Evolutionary conservation across 2,329 filamentous ascomycete genomes (phyloP).

Genomic region (Sporothrix euskadiensis): DNA sequence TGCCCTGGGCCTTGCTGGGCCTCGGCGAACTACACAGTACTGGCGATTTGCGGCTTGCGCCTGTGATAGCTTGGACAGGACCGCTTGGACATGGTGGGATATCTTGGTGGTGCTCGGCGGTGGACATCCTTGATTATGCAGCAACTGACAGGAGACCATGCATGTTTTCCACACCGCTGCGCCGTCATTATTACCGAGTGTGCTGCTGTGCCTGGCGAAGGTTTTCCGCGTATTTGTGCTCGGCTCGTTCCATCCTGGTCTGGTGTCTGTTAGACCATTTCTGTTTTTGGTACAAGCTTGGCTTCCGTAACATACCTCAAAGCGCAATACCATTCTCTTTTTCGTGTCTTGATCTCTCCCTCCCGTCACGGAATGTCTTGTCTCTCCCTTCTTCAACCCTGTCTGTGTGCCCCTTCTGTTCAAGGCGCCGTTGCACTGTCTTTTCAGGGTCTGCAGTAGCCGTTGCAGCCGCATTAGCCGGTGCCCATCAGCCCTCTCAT

Average conservation of each 20-base stretch:
- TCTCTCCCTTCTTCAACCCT: neutral
- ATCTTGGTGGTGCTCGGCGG: neutral
- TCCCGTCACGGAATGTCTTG: neutral
- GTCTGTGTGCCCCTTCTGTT: neutral
- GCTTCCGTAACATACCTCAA: neutral
- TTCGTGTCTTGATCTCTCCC: neutral
- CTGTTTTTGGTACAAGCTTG: neutral
- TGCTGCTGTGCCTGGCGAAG: neutral
- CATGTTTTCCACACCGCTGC: neutral
- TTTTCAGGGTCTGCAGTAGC: conserved; percentile 4
- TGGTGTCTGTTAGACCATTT: neutral
- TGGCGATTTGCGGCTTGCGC: neutral
- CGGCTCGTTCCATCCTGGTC: neutral
- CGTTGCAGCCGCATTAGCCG: conserved; percentile 11
- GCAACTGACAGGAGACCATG: conserved; percentile 4
- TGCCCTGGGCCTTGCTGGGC: neutral
- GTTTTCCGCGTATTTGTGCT: neutral
- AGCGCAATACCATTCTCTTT: neutral
- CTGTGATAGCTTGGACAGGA: neutral
- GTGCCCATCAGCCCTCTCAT: neutral
- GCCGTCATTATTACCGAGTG: conserved; percentile 17
- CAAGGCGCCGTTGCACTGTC: conserved; percentile 3
- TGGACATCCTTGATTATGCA: neutral
- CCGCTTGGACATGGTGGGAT: neutral
- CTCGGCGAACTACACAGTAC: neutral